Evolutionary conservation across 2,329 filamentous ascomycete species (phyloP).

Genomic region (Fonsecaea monophora): DNA sequence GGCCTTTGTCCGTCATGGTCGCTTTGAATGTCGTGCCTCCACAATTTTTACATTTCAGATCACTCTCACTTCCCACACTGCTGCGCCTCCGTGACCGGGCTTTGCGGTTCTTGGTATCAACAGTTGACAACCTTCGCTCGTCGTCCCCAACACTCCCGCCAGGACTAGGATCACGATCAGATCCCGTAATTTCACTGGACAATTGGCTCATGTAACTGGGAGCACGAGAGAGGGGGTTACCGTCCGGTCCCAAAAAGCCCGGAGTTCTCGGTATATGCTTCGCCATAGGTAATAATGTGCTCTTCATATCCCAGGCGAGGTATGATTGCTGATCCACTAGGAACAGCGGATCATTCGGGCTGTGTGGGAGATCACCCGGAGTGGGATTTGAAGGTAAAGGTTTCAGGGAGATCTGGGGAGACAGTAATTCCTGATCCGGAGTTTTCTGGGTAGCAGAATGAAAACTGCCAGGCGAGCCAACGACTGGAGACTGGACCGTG

Average conservation of each 20-base stretch:
- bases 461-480: conserved; percentile 94
- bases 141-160: conserved; percentile 25
- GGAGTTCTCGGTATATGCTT: conserved; percentile 36
- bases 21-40: conserved; percentile 37
- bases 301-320: conserved; percentile 36
- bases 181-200: conserved; percentile 36
- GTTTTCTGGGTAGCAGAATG: conserved; percentile 75
- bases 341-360: conserved; percentile 33
- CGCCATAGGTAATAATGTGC: conserved; percentile 37
- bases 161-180: conserved; percentile 30
- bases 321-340: conserved; percentile 37
- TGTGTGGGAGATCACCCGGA: conserved; percentile 21
- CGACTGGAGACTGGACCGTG: conserved; percentile 67
- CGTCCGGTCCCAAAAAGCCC: conserved; percentile 28
- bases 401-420: conserved; percentile 2
- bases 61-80: conserved; percentile 30
- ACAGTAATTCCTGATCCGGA: conserved; percentile 22
- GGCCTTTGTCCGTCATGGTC: conserved; percentile 30
- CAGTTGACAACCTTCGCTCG: conserved; percentile 1
- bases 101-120: conserved; percentile 12
- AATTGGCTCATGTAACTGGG: conserved; percentile 37
- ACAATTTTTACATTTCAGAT: conserved; percentile 38
- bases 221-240: conserved; percentile 34
- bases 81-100: conserved; percentile 21
- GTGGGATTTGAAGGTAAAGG: conserved; percentile 24